Conservation (phyloP, 805 yeast genomes). For the Saturnispora bothae region DNA sequence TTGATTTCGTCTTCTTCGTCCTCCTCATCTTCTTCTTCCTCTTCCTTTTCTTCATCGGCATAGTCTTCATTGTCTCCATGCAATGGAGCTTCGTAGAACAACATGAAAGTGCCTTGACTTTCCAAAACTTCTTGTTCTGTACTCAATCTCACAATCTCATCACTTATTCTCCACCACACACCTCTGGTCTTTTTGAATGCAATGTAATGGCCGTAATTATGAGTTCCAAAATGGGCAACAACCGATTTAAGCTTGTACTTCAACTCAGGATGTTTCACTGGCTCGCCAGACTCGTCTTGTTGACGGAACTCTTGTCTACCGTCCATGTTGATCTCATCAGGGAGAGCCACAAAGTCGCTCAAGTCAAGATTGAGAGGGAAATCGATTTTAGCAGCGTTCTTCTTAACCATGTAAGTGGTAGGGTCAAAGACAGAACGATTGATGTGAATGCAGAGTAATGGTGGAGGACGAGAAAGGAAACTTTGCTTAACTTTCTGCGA, state of each 20-base stretch:
- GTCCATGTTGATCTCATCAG: constrained; percentile 63
- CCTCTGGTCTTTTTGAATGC: constrained; percentile 76
- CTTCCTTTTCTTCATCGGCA: constrained; percentile 9
- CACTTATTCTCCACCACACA: constrained; percentile 93
- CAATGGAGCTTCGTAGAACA: constrained; percentile 60
- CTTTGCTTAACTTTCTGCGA: constrained; percentile 79
- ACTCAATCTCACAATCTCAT: constrained; percentile 74
- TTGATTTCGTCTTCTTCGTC: constrained; percentile 10
- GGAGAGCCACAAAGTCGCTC: constrained; percentile 57
- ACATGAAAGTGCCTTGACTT: constrained; percentile 85
- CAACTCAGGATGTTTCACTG: constrained; percentile 18
- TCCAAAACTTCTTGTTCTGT: constrained; percentile 70
- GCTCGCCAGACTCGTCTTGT: constrained; percentile 32
- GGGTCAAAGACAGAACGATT: constrained; percentile 92
- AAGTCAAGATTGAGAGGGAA: constrained; percentile 66
- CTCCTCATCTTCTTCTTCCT: constrained; percentile 9
- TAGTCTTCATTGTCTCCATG: constrained; percentile 18
- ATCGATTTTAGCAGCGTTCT: constrained; percentile 72
- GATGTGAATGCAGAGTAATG: constrained; percentile 73
- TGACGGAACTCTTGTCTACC: constrained; percentile 68
- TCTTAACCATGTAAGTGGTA: constrained; percentile 68
- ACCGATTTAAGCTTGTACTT: constrained; percentile 72
- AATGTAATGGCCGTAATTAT: constrained; percentile 94
- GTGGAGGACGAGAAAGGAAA: constrained; percentile 70
- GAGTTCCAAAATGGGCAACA: constrained; percentile 89